phyloP scores from a whole-genome alignment of 2,329 filamentous ascomycete genomes.

The Rugonectria rugulosa region DNA sequence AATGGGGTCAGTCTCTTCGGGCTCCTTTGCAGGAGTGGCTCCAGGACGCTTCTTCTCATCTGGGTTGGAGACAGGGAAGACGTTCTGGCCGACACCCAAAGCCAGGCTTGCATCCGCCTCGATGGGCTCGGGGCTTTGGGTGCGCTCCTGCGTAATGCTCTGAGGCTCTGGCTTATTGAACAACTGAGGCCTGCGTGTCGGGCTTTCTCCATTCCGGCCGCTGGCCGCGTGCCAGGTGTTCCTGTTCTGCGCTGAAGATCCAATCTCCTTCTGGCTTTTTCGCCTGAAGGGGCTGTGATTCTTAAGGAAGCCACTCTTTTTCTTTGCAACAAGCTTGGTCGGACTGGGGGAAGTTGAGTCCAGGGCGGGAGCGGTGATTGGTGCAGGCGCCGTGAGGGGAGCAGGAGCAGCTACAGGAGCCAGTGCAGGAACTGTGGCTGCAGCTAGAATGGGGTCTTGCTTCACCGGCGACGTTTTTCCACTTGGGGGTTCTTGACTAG shows the following conservation, averaged over 20 bases:
- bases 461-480: slow-evolving; percentile 79
- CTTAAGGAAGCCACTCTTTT: slow-evolving; percentile 89
- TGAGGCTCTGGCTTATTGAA: slow-evolving; percentile 48
- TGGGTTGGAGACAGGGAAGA: slow-evolving; percentile 88
- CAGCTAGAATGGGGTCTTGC: slow-evolving; percentile 50
- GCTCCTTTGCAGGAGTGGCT: slow-evolving; percentile 45
- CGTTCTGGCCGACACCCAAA: slow-evolving; percentile 93
- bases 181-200: slow-evolving; percentile 49
- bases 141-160: slow-evolving; percentile 51
- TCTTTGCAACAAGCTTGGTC: slow-evolving; percentile 73
- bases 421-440: slow-evolving; percentile 15
- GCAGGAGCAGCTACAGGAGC: background rate
- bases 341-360: slow-evolving; percentile 48
- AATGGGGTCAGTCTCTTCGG: slow-evolving; percentile 83
- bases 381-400: background rate
- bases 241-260: slow-evolving; percentile 52
- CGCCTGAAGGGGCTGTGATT: slow-evolving; percentile 91
- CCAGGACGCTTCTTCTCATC: slow-evolving; percentile 60
- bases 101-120: slow-evolving; percentile 93
- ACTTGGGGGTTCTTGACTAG: slow-evolving; percentile 81
- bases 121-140: slow-evolving; percentile 80
- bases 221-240: slow-evolving; percentile 66
- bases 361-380: background rate
- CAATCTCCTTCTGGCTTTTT: slow-evolving; percentile 82
- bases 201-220: slow-evolving; percentile 38